Evolutionary conservation across 345 rosid genomes (phyloP).

Genomic region (Gossypium stocksii): DNA sequence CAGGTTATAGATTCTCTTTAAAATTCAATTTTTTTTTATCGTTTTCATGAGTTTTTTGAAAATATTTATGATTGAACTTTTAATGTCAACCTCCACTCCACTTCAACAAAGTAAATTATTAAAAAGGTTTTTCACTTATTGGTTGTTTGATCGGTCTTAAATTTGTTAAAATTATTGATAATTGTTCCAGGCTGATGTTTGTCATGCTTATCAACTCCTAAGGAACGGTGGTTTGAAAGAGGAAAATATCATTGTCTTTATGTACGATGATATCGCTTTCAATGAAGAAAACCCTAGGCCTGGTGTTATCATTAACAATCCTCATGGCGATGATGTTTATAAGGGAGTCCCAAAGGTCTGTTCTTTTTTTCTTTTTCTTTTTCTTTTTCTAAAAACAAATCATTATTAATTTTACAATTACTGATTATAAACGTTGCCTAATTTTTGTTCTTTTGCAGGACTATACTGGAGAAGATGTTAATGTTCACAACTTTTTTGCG

Average conservation of each 20-base stretch:
- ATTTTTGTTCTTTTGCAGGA: slow-evolving; percentile 47
- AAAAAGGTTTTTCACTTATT: slow-evolving; percentile 1
- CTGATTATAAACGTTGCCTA: neutral
- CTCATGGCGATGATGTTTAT: slow-evolving; percentile 87
- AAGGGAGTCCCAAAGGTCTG: slow-evolving; percentile 90
- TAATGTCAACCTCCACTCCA: neutral
- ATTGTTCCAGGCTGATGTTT: slow-evolving; percentile 64
- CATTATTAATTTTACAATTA: neutral
- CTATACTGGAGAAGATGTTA: slow-evolving; percentile 80
- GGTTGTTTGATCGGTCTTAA: neutral
- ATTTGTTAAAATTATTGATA: neutral
- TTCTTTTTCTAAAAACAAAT: neutral
- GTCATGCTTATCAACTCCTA: slow-evolving; percentile 93
- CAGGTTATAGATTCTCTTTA: slow-evolving; percentile 42
- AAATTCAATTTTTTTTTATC: neutral
- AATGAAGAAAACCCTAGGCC: slow-evolving; percentile 80
- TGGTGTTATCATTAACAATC: slow-evolving; percentile 76
- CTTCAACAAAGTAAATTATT: neutral
- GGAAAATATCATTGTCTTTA: slow-evolving; percentile 86
- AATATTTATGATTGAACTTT: neutral
- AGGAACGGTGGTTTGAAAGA: slow-evolving; percentile 89
- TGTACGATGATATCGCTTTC: slow-evolving; percentile 90
- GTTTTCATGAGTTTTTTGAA: neutral
- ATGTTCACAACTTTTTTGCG: slow-evolving; percentile 69
- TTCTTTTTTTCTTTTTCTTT: slow-evolving; percentile 1